These are phyloP conservation scores for Ogataea hybrid DNA, from an alignment of 1,139 yeast species.

Conservation along the genomic window DNA sequence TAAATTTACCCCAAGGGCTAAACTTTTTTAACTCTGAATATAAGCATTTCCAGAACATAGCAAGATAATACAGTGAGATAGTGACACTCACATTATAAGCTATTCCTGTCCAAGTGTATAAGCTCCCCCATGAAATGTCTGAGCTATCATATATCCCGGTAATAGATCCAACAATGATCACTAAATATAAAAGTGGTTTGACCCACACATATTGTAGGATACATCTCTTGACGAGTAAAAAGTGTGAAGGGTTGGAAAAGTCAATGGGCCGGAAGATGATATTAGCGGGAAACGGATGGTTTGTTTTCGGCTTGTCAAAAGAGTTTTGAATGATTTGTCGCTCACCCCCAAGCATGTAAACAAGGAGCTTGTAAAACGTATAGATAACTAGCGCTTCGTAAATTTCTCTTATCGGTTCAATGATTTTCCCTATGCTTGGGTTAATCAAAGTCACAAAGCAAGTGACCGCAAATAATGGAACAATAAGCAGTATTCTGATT, in stretches of 20 bases:
- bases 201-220: conserved; percentile 94
- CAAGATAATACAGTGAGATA: conserved; percentile 77
- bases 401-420: conserved; percentile 82
- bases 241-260: conserved; percentile 81
- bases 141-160: conserved; percentile 51
- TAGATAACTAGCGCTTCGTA: conserved; percentile 96
- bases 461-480: conserved; percentile 55
- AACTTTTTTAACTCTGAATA: conserved; percentile 74
- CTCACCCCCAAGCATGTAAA: conserved; percentile 90
- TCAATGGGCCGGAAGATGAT: conserved; percentile 59
- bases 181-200: conserved; percentile 72
- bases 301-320: conserved; percentile 71
- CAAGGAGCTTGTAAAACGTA: conserved; percentile 81
- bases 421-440: conserved; percentile 40
- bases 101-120: conserved; percentile 65
- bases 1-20: conserved; percentile 87
- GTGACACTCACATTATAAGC: conserved; percentile 80
- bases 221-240: conserved; percentile 76
- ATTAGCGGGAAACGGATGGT: conserved; percentile 64
- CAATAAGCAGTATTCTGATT: conserved; percentile 72
- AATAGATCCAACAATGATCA: conserved; percentile 51
- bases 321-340: conserved; percentile 69
- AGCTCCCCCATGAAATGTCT: conserved; percentile 46
- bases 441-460: conserved; percentile 53
- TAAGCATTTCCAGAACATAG: conserved; percentile 88